A percentile compares a stretch with the other conserved stretches of the same genome.
Evolutionary conservation across 768 basidiomycete species (phyloP).

Genomic region (Grammothele lineata): DNA sequence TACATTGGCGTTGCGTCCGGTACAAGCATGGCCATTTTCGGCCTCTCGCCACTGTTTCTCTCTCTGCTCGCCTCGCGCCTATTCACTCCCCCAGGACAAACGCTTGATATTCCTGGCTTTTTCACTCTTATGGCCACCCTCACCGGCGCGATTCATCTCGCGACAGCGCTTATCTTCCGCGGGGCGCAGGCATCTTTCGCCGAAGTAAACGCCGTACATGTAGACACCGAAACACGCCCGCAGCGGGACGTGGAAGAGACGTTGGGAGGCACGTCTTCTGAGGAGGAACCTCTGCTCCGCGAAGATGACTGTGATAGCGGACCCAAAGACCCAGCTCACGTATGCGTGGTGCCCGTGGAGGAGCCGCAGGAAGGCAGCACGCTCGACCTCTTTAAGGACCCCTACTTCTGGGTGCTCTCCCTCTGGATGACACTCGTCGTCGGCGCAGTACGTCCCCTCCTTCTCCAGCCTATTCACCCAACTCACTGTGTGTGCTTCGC

Average conservation of each 20-base stretch:
- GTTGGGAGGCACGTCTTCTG: constrained; percentile 6
- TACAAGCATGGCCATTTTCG: constrained; percentile 66
- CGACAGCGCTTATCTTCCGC: constrained; percentile 40
- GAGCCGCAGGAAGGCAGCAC: constrained; percentile 29
- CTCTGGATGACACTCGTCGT: constrained; percentile 48
- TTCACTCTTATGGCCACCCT: constrained; percentile 53
- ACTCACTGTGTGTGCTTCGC: not conserved
- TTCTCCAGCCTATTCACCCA: not conserved
- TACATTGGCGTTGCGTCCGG: constrained; percentile 67
- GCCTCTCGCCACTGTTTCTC: constrained; percentile 76
- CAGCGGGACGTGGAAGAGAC: no score
- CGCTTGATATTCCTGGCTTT: constrained; percentile 46
- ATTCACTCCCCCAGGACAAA: constrained; percentile 47
- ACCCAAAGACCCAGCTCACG: constrained; percentile 14
- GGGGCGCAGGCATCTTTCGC: no score
- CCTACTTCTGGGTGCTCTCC: constrained; percentile 61
- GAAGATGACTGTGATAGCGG: constrained; percentile 13
- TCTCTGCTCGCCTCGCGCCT: constrained; percentile 57
- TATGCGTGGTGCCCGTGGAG: constrained; percentile 22
- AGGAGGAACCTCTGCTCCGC: constrained; percentile 25
- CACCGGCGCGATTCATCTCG: constrained; percentile 47
- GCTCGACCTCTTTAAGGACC: constrained; percentile 47
- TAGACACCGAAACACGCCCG: no score
- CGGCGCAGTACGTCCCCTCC: constrained; percentile 55
- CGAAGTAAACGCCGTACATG: no score